phyloP scores from a whole-genome alignment of 495 filamentous ascomycete species.

The Pyronema domesticum region DNA sequence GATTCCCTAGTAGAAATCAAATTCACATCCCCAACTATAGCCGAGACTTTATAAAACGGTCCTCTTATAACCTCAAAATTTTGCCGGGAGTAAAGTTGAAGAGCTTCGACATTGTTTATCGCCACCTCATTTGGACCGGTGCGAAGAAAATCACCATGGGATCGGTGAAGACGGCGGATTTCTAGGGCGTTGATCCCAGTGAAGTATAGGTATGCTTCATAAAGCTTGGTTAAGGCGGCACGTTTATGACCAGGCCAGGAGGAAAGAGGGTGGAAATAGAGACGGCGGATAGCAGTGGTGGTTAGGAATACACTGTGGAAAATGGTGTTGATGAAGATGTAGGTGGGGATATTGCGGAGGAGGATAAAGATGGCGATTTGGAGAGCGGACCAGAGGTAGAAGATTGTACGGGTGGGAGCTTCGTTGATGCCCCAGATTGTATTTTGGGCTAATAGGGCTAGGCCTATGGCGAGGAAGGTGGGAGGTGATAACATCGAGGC shows the following conservation, averaged over 20 bases:
- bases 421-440: too few relatives aligned
- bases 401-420: too few relatives aligned
- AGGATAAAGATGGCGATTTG: too few relatives aligned
- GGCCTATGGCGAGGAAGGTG: too few relatives aligned
- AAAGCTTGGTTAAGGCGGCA: conserved; percentile 10
- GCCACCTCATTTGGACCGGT: conserved; percentile 16
- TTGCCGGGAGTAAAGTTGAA: conserved; percentile 8
- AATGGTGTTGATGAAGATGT: too few relatives aligned
- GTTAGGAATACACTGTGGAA: too few relatives aligned
- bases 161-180: conserved; percentile 6
- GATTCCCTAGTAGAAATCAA: conserved; percentile 9
- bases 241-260: conserved; percentile 5
- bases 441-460: too few relatives aligned
- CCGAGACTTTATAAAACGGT: conserved; percentile 13
- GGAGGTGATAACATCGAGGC: too few relatives aligned
- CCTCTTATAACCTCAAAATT: conserved; percentile 9
- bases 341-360: too few relatives aligned
- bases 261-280: conserved; percentile 14
- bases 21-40: conserved; percentile 6
- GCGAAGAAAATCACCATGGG: conserved; percentile 14
- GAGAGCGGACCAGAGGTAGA: too few relatives aligned
- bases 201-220: conserved; percentile 6
- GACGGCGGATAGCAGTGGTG: conserved; percentile 6
- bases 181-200: background rate
- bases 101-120: conserved; percentile 13